phyloP scores from a whole-genome alignment of 2,329 filamentous ascomycete species.

The Myriosclerotinia duriaeana region DNA sequence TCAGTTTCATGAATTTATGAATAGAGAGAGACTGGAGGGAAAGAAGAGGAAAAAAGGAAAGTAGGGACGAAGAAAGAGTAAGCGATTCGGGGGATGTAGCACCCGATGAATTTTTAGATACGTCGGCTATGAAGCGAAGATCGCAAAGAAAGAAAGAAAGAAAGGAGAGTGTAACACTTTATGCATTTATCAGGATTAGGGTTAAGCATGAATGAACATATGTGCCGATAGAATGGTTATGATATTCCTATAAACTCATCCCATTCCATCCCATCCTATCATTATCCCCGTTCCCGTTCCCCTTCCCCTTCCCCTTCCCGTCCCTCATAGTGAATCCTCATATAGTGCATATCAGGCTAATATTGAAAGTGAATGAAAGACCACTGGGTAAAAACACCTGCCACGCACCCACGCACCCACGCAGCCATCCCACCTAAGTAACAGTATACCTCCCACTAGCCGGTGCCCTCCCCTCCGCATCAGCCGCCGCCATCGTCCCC shows the following conservation, averaged over 20 bases:
- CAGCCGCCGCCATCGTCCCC: conserved; percentile 83
- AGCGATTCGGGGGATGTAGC: neutral
- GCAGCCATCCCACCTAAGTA: conserved; percentile 52
- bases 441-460: conserved; percentile 84
- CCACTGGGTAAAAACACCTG: neutral
- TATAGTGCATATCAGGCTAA: neutral
- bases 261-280: neutral
- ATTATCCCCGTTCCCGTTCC: no score
- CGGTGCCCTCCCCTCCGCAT: conserved; percentile 78
- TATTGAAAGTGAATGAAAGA: neutral
- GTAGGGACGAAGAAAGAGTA: no score
- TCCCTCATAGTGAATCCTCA: neutral
- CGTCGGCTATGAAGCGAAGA: neutral
- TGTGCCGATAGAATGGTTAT: neutral
- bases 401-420: neutral
- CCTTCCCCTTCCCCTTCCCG: neutral
- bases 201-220: neutral
- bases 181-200: neutral
- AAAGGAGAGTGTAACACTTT: neutral
- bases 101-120: neutral
- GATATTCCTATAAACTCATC: neutral
- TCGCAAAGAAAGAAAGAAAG: neutral
- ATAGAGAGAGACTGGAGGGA: conserved; percentile 59
- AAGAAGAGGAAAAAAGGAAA: conserved; percentile 31
- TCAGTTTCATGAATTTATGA: conserved; percentile 44